Percentiles rank a stretch among this genome's conserved stretches.
Evolutionary conservation across 805 yeast species (phyloP).

Genomic region (Saccharomycopsis fibuligera): DNA sequence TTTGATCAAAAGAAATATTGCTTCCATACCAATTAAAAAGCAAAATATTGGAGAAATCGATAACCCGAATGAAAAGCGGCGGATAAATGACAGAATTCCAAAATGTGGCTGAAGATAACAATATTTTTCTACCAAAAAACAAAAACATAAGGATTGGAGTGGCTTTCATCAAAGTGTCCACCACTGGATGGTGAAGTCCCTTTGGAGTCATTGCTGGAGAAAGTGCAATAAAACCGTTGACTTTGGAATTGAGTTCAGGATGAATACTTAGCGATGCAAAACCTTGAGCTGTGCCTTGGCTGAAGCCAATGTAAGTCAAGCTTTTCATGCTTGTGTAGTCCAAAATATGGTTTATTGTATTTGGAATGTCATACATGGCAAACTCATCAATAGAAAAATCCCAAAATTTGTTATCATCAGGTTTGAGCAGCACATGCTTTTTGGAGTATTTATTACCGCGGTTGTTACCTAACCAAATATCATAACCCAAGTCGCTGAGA

Average conservation of each 20-base stretch:
- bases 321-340: constrained; percentile 34
- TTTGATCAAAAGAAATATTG: constrained; percentile 70
- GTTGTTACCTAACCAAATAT: constrained; percentile 92
- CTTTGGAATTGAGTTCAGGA: constrained; percentile 41
- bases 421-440: constrained; percentile 51
- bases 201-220: constrained; percentile 95
- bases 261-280: constrained; percentile 72
- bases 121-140: constrained; percentile 66
- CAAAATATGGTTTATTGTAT: constrained; percentile 68
- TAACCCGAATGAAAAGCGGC: constrained; percentile 61
- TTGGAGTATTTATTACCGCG: constrained; percentile 90
- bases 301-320: constrained; percentile 77
- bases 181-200: constrained; percentile 69
- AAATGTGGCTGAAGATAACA: constrained; percentile 70
- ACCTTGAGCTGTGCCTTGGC: constrained; percentile 93
- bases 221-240: constrained; percentile 60
- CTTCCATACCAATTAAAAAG: constrained; percentile 75
- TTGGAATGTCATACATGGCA: constrained; percentile 86
- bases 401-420: constrained; percentile 59
- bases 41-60: constrained; percentile 61
- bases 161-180: constrained; percentile 67
- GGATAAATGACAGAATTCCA: constrained; percentile 74
- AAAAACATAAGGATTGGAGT: constrained; percentile 67
- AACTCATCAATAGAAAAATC: constrained; percentile 87
- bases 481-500: constrained; percentile 77